Evolutionary conservation across 352 stramenopile species (phyloP).

Genomic region (Pythium aquatile): DNA sequence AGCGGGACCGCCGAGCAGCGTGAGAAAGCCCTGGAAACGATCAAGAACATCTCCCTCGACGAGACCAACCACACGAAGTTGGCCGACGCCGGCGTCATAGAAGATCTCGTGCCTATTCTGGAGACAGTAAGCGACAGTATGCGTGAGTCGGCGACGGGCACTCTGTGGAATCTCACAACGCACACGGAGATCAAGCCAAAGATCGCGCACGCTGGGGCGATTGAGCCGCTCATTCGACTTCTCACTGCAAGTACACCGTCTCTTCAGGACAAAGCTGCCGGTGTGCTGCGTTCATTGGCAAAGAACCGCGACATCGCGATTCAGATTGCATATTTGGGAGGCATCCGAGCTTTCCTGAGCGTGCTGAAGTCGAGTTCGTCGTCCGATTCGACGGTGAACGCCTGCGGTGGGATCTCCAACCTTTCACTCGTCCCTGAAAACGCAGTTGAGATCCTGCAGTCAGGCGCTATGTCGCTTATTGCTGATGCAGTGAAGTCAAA

Average conservation of each 20-base stretch:
- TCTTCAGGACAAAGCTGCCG: background rate
- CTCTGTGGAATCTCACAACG: background rate
- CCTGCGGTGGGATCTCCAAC: background rate
- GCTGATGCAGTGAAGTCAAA: background rate
- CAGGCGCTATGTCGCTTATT: background rate
- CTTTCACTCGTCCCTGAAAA: background rate
- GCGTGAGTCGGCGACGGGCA: background rate
- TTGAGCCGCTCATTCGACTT: background rate
- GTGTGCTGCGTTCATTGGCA: background rate
- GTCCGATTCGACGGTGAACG: background rate
- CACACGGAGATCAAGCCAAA: background rate
- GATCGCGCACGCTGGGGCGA: background rate
- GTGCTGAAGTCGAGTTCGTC: background rate
- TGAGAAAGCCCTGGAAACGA: background rate
- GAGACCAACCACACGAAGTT: background rate
- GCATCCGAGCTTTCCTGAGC: background rate
- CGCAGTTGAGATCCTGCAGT: background rate
- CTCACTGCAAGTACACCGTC: background rate
- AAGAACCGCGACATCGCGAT: background rate
- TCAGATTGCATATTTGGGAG: background rate
- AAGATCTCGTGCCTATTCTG: background rate
- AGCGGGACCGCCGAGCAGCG: background rate
- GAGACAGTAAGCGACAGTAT: background rate
- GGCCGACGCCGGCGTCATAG: background rate
- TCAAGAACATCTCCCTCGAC: slow-evolving; percentile 3